These are phyloP conservation scores for Kluyveromyces lactis DNA, from an alignment of 805 yeast species.

Conservation along the genomic window DNA sequence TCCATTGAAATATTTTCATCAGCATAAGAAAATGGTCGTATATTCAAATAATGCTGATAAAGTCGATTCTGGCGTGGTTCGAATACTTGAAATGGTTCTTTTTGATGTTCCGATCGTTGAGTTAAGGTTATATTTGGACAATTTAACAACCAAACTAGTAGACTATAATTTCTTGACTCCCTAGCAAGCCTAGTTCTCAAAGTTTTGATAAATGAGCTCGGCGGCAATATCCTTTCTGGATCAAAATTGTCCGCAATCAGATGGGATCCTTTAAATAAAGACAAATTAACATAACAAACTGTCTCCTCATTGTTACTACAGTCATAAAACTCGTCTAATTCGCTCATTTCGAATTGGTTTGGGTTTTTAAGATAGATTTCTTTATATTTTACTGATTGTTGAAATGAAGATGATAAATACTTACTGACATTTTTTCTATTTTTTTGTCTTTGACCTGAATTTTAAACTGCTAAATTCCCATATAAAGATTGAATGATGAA, in stretches of 20 bases:
- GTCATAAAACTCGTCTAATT: neutral
- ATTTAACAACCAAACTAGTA: constrained; percentile 11
- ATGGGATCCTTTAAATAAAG: neutral
- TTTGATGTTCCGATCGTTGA: neutral
- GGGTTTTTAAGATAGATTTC: too few species aligned
- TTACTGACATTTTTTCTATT: too few species aligned
- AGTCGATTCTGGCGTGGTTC: neutral
- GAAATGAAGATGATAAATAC: too few species aligned
- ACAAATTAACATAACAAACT: neutral
- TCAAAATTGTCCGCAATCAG: neutral
- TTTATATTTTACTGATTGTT: too few species aligned
- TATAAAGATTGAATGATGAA: too few species aligned
- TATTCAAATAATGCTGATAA: neutral
- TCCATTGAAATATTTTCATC: constrained; percentile 1
- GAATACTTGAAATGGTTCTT: neutral
- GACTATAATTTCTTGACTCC: constrained; percentile 9
- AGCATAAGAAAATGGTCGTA: neutral
- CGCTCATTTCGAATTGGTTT: too few species aligned
- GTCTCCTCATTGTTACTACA: neutral
- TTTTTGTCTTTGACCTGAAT: too few species aligned
- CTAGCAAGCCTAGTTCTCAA: constrained; percentile 7
- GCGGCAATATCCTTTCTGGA: constrained; percentile 8
- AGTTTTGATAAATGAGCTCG: constrained; percentile 8
- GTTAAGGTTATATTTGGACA: neutral
- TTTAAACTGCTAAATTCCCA: too few species aligned